Evolutionary conservation across 371 early-diverging fungal genomes (phyloP).

Genomic region (Catenaria anguillulae): DNA sequence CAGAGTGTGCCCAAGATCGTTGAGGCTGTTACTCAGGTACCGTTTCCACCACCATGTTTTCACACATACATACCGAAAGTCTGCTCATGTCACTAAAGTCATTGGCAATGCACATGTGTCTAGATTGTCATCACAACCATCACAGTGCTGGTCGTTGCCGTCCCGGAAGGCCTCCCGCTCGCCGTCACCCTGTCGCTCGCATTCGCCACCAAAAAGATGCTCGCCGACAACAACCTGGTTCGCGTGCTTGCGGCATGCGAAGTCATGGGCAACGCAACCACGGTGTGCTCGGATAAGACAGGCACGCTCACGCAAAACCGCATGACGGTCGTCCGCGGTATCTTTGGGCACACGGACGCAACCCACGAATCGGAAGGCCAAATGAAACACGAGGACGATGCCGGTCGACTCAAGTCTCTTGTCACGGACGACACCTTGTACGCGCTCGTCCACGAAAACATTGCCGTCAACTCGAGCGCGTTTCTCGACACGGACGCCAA

Average conservation of each 20-base stretch:
- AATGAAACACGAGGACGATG: background rate
- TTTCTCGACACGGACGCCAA: slow-evolving; percentile 44
- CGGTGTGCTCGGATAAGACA: slow-evolving; percentile 81
- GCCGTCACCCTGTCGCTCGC: slow-evolving; percentile 59
- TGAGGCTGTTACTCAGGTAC: slow-evolving; percentile 22
- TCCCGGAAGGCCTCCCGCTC: slow-evolving; percentile 65
- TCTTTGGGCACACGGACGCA: slow-evolving; percentile 26
- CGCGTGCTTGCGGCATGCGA: slow-evolving; percentile 78
- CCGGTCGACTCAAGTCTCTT: background rate
- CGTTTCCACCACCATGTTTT: background rate
- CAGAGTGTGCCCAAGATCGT: slow-evolving; percentile 20
- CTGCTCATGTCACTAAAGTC: too few species aligned
- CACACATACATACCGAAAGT: too few species aligned
- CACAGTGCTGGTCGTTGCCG: slow-evolving; percentile 59
- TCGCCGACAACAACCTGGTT: slow-evolving; percentile 80
- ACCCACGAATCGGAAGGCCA: too few species aligned
- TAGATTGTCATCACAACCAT: slow-evolving; percentile 52
- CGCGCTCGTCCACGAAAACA: slow-evolving; percentile 40
- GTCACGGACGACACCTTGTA: background rate
- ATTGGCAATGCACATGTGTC: too few species aligned
- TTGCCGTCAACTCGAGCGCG: slow-evolving; percentile 69
- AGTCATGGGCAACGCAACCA: slow-evolving; percentile 86
- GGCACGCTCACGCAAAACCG: slow-evolving; percentile 76
- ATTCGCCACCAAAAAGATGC: slow-evolving; percentile 67
- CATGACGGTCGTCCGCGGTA: slow-evolving; percentile 71